Evolutionary conservation across 2,329 filamentous ascomycete species (phyloP).

Genomic region (Venturia oleaginea): DNA sequence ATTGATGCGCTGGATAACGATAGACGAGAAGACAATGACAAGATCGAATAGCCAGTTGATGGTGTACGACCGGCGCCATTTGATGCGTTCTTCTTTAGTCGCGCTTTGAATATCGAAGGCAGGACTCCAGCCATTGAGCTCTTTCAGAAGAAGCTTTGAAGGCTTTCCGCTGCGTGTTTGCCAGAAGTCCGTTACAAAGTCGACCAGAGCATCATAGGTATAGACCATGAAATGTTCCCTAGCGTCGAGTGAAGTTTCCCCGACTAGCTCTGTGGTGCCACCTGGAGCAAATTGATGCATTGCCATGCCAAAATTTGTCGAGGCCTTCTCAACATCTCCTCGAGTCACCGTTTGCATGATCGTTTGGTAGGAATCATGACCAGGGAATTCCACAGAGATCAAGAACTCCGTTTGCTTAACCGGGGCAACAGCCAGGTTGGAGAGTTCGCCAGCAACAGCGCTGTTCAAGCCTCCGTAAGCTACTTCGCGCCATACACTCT

Average conservation of each 20-base stretch:
- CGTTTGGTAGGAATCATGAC: conserved; percentile 35
- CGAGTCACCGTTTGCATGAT: conserved; percentile 34
- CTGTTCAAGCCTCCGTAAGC: conserved; percentile 37
- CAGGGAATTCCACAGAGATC: conserved; percentile 40
- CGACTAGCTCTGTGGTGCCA: conserved; percentile 16
- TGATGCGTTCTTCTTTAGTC: conserved; percentile 31
- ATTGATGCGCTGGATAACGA: conserved; percentile 32
- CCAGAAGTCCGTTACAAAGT: conserved; percentile 40
- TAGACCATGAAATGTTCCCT: conserved; percentile 38
- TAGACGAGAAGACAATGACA: conserved; percentile 36
- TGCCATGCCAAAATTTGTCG: conserved; percentile 14
- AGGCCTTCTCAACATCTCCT: conserved; percentile 37
- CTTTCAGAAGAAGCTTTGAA: conserved; percentile 34
- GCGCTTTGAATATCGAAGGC: conserved; percentile 30
- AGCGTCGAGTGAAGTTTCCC: conserved; percentile 26
- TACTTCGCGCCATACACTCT: conserved; percentile 36
- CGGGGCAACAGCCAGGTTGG: conserved; percentile 35
- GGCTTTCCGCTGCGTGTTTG: conserved; percentile 38
- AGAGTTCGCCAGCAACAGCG: conserved; percentile 37
- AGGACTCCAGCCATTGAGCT: conserved; percentile 36
- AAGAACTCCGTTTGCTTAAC: conserved; percentile 29
- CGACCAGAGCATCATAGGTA: conserved; percentile 34
- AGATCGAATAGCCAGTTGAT: conserved; percentile 46
- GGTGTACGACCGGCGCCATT: conserved; percentile 41
- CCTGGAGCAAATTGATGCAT: conserved; percentile 18